These are phyloP conservation scores for Cardamine occulta DNA, from an alignment of 345 rosid species.

Conservation along the genomic window DNA sequence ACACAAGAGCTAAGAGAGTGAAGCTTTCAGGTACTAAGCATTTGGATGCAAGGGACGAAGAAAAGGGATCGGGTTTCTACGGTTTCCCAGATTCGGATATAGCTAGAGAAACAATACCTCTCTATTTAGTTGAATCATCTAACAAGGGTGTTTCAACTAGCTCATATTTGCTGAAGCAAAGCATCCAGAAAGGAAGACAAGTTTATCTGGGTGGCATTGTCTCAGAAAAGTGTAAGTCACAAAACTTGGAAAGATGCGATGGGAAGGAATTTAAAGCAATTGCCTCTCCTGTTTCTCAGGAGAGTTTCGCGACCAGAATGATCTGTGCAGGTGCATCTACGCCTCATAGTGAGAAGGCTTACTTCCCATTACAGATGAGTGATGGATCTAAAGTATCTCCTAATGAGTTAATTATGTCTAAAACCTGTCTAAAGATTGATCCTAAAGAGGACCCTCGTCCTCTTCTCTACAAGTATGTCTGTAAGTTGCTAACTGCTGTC, in stretches of 20 bases:
- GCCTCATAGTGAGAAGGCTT: conserved; percentile 42
- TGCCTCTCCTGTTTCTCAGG: conserved; percentile 80
- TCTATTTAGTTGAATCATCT: conserved; percentile 68
- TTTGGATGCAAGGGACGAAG: conserved; percentile 38
- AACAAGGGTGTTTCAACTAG: conserved; percentile 59
- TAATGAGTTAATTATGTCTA: conserved; percentile 41
- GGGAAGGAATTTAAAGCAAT: conserved; percentile 57
- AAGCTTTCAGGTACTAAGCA: conserved; percentile 49
- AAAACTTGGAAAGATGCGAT: conserved; percentile 32
- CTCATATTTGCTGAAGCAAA: conserved; percentile 58
- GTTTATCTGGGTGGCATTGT: conserved; percentile 40
- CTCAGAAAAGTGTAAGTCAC: conserved; percentile 42
- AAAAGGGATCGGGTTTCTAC: conserved; percentile 32
- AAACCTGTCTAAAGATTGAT: conserved; percentile 46
- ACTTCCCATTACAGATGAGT: conserved; percentile 40
- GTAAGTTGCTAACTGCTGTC: conserved; percentile 54
- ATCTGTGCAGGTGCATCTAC: conserved; percentile 51
- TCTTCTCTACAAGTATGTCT: conserved; percentile 63
- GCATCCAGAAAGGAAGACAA: conserved; percentile 39
- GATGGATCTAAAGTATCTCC: conserved; percentile 43
- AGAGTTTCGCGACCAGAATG: conserved; percentile 61
- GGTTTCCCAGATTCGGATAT: conserved; percentile 40
- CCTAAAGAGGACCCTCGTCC: conserved; percentile 70
- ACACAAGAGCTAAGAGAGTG: conserved; percentile 51
- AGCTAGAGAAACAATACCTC: conserved; percentile 43